Base-by-base conservation (phyloP, 192 early-diverging fungal species). In the Lobosporangium transversale region DNA sequence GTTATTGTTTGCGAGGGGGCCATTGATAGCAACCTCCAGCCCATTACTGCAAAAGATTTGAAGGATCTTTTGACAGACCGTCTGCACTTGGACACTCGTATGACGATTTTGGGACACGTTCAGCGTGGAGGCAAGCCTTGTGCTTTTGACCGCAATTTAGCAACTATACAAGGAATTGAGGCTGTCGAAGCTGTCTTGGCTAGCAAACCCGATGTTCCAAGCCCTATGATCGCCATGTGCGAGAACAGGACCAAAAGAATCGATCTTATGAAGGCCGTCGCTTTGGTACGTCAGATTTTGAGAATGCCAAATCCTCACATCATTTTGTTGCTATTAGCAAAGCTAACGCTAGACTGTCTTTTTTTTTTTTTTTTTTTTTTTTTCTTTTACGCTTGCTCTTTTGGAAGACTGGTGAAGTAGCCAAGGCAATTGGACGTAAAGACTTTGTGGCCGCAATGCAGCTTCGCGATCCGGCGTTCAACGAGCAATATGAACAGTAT, bases 1-100 rank as follows among this genome's bases (percentile, higher is more conserved):
- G 89, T 99, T 11, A 97, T 99, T 64, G 92, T 99, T 12, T 93
- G 91, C 50, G 97, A 99, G 78, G 97, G 97, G 33, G 97, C 97
- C 12, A 90, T 99, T 49, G 97, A 99, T 68, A 85, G 88, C 51
- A 80, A 93, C 52, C 80, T 97, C 7, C 89, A 93, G 0, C 93
- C 96, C 20, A 95, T 99, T 66, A 95, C 92, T 49, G 65, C 93
- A 32, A 94, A 95, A 23, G 82, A 93, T 31, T 87, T 99, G 57
- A 90, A 88, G 69, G 90, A 94, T 43, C 83, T 97, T 31, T 81
- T 99, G 55, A 86, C 91, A 8, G 83, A 91, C 24, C 84, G 91
- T 11, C 76, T 97, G 32, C 88, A 89, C 40, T 84, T 97, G 43
- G 97, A 99, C 79, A 97, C 95, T 8, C 90, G 97, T 10, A 95